Evolutionary conservation across 495 filamentous ascomycete genomes (phyloP).

Genomic region (Glutinoglossum americanum): DNA sequence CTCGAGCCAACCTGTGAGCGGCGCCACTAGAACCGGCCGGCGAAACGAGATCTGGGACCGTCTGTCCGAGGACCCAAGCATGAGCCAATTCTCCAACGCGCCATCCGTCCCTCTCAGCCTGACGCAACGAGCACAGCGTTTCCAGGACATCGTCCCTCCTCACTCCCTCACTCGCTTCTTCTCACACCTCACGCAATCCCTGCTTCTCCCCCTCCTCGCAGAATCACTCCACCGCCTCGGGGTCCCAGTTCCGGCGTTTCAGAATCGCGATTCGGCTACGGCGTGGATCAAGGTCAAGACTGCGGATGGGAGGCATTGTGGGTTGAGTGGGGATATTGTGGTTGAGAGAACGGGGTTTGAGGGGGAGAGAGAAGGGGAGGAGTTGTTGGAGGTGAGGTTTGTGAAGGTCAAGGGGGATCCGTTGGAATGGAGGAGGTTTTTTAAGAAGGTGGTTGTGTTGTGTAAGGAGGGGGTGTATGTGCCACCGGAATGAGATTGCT

Average conservation of each 20-base stretch:
- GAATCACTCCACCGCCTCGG: slow-evolving; percentile 69
- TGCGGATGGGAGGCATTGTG: slow-evolving; percentile 57
- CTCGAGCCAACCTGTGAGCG: slow-evolving; percentile 24
- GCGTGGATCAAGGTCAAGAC: slow-evolving; percentile 52
- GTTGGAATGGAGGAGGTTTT: slow-evolving; percentile 89
- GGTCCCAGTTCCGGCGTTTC: slow-evolving; percentile 40
- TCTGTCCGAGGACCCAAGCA: slow-evolving; percentile 70
- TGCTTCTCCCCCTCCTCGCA: slow-evolving; percentile 56
- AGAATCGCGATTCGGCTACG: slow-evolving; percentile 23
- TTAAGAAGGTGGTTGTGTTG: slow-evolving; percentile 71
- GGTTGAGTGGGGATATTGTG: slow-evolving; percentile 61
- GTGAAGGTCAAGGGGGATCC: slow-evolving; percentile 92
- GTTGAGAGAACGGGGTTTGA: slow-evolving; percentile 37
- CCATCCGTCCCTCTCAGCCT: slow-evolving; percentile 59
- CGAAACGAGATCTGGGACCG: slow-evolving; percentile 26
- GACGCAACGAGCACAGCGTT: slow-evolving; percentile 72
- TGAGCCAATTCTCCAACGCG: slow-evolving; percentile 74
- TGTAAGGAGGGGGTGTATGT: slow-evolving; percentile 55
- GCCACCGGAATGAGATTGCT: neutral
- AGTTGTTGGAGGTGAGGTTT: slow-evolving; percentile 70
- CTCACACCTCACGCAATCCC: slow-evolving; percentile 53
- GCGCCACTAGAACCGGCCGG: neutral
- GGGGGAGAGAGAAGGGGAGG: slow-evolving; percentile 21
- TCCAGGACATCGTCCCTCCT: slow-evolving; percentile 68
- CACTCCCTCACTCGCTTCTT: slow-evolving; percentile 81